Conservation (phyloP, 805 yeast species). For the Yarrowia deformans region DNA sequence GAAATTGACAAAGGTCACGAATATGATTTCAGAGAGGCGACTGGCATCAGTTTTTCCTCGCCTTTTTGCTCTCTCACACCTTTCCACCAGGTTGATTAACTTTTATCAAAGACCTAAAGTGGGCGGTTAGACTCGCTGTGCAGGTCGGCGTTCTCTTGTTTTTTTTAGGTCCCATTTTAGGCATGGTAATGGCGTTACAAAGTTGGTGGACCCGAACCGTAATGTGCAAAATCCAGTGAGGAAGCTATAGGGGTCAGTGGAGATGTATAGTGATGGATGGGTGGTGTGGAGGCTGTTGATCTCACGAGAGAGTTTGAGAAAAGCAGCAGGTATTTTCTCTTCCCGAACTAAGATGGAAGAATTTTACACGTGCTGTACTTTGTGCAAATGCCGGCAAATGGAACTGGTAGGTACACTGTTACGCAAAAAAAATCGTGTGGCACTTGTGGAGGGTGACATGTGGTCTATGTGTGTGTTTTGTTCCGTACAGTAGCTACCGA, state of each 20-base stretch:
- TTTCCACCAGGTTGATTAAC: not conserved
- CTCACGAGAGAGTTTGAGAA: not conserved
- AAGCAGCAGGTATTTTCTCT: not conserved
- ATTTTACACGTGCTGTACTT: not conserved
- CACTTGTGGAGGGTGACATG: conserved; percentile 22
- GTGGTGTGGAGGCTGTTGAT: not conserved
- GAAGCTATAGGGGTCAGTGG: not conserved
- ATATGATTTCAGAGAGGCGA: too few species aligned
- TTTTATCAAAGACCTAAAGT: conserved; percentile 6
- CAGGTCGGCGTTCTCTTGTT: conserved; percentile 12
- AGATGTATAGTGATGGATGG: not conserved
- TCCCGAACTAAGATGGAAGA: not conserved
- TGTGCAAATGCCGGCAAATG: not conserved
- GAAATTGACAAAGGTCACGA: too few species aligned
- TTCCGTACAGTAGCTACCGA: not conserved
- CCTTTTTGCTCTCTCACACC: conserved; percentile 2
- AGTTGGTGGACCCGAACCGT: not conserved
- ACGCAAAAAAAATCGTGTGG: not conserved
- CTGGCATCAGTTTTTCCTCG: not conserved
- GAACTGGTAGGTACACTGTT: too few species aligned
- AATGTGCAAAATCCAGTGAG: not conserved
- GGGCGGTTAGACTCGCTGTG: conserved; percentile 9
- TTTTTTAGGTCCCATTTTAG: conserved; percentile 21
- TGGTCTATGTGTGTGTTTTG: not conserved
- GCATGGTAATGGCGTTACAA: conserved; percentile 15